phyloP scores from a whole-genome alignment of 768 basidiomycete genomes.

The Hysterangium stoloniferum region DNA sequence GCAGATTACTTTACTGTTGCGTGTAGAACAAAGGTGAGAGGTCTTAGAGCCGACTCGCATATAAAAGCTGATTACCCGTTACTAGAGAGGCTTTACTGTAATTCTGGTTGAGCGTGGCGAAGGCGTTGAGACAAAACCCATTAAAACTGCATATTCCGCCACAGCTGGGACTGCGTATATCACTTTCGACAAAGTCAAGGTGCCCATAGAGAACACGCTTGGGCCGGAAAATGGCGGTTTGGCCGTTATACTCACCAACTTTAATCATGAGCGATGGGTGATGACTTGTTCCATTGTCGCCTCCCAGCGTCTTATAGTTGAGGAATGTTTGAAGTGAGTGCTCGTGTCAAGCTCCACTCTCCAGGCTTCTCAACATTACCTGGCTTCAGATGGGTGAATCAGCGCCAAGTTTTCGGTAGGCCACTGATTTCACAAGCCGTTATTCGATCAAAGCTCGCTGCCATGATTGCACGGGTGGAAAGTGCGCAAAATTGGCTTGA shows the following conservation, averaged over 20 bases:
- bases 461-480: conserved; percentile 82
- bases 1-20: conserved; percentile 51
- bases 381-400: conserved; percentile 61
- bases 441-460: conserved; percentile 79
- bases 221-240: conserved; percentile 71
- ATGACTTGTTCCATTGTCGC: conserved; percentile 72
- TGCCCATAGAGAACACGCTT: conserved; percentile 81
- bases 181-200: conserved; percentile 76
- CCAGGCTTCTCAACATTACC: background rate
- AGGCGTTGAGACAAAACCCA: conserved; percentile 75
- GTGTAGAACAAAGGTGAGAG: conserved; percentile 49
- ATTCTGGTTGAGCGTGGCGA: conserved; percentile 78
- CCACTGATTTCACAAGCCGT: conserved; percentile 74
- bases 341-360: background rate
- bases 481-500: conserved; percentile 79
- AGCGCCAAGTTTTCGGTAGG: conserved; percentile 89
- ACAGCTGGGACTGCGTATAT: conserved; percentile 82
- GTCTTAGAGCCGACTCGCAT: background rate
- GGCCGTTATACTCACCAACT: conserved; percentile 65
- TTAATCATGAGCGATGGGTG: conserved; percentile 93
- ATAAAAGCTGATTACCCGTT: background rate
- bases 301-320: conserved; percentile 59
- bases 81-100: conserved; percentile 68
- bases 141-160: conserved; percentile 85
- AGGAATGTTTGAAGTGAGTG: conserved; percentile 69